phyloP scores from a whole-genome alignment of 345 rosid genomes.

The Lumnitzera racemosa region DNA sequence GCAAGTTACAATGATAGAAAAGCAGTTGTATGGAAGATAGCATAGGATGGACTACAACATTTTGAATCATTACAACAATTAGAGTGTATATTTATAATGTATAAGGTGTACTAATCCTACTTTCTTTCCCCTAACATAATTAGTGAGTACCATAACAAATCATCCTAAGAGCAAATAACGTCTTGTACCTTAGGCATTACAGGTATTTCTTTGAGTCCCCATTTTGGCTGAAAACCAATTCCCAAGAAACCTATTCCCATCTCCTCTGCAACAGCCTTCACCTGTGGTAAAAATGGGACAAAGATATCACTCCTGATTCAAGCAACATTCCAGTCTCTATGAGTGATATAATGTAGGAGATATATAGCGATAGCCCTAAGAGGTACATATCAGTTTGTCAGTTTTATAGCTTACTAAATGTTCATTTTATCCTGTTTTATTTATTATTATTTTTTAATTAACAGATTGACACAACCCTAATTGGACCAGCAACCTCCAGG shows the following conservation, averaged over 20 bases:
- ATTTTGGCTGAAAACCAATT: conserved; percentile 96
- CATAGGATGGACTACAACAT: no score
- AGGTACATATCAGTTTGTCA: neutral
- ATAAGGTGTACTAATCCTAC: neutral
- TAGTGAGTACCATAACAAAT: neutral
- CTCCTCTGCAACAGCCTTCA: conserved; percentile 97
- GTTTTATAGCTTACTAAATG: neutral
- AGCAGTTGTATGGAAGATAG: no score
- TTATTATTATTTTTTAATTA: no score
- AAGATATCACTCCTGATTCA: neutral
- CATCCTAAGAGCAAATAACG: neutral
- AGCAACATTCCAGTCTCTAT: neutral
- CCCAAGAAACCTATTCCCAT: conserved; percentile 99
- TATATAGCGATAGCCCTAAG: neutral
- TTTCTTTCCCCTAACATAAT: neutral
- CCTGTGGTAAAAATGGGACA: conserved; percentile 29
- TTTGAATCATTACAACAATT: no score
- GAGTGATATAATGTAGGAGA: neutral
- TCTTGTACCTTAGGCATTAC: conserved; percentile 91
- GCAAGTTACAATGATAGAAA: no score
- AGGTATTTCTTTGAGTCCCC: conserved; percentile 81
- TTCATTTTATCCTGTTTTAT: no score
- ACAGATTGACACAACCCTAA: no score
- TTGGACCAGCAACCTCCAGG: no score
- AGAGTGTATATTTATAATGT: no score